These are phyloP conservation scores for Trichoderma pleuroti DNA, from an alignment of 2,329 filamentous ascomycete species.

Conservation along the genomic window DNA sequence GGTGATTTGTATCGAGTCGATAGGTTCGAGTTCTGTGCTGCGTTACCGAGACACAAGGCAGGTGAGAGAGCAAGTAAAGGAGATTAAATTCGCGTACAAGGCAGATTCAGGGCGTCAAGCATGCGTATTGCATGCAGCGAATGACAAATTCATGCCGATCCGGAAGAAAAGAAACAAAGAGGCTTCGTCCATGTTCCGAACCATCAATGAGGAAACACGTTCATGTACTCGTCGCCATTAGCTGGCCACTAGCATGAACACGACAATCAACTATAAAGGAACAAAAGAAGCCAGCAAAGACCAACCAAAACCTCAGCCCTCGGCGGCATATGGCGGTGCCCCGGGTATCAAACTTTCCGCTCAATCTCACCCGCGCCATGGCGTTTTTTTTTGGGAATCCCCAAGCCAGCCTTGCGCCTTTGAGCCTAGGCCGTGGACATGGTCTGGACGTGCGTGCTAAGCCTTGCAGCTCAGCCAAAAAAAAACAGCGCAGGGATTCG, in stretches of 20 bases:
- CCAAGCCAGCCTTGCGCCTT: background rate
- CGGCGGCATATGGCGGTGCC: constrained; percentile 3
- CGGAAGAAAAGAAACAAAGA: background rate
- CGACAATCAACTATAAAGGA: background rate
- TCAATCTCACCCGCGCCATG: background rate
- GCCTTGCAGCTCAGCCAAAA: background rate
- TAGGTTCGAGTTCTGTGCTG: background rate
- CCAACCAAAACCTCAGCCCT: background rate
- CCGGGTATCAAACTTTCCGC: constrained; percentile 7
- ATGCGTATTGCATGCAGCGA: background rate
- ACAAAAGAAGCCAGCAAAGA: background rate
- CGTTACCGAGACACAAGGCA: background rate
- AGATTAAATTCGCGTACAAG: background rate
- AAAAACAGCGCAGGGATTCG: background rate
- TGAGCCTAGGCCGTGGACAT: background rate
- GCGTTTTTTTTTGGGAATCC: constrained; percentile 3
- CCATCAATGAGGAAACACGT: background rate
- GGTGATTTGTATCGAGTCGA: background rate
- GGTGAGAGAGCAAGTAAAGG: background rate
- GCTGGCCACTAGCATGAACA: background rate
- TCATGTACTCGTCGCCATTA: background rate
- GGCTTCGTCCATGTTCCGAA: background rate
- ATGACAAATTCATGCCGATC: background rate
- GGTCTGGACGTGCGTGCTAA: background rate
- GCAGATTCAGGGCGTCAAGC: background rate